These are phyloP conservation scores for Podospora sp. DNA, from an alignment of 495 filamentous ascomycete species.

Conservation along the genomic window DNA sequence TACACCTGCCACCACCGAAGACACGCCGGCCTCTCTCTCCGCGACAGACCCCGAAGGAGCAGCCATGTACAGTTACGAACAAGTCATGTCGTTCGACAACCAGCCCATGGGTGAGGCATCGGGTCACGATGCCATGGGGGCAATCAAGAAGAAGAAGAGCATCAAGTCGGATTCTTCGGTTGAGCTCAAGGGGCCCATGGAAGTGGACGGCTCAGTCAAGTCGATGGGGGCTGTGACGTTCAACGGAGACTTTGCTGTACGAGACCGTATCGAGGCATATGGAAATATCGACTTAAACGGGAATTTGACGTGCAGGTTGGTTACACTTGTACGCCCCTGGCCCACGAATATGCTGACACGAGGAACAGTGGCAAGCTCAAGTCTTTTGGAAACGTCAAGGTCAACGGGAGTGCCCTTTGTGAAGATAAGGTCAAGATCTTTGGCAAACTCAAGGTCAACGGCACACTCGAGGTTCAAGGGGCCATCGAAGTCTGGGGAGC, in stretches of 20 bases:
- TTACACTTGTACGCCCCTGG: neutral
- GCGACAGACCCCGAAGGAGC: slow-evolving; percentile 6
- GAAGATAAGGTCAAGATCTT: slow-evolving; percentile 45
- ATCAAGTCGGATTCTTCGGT: slow-evolving; percentile 39
- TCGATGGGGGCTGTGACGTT: slow-evolving; percentile 38
- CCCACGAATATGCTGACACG: slow-evolving; percentile 8
- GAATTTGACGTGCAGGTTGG: slow-evolving; percentile 34
- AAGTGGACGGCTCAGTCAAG: slow-evolving; percentile 44
- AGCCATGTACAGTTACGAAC: slow-evolving; percentile 41
- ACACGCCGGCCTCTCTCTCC: slow-evolving; percentile 10
- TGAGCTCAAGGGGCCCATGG: slow-evolving; percentile 39
- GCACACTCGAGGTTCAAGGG: slow-evolving; percentile 37
- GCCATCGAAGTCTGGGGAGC: slow-evolving; percentile 44
- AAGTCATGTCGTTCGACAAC: slow-evolving; percentile 40
- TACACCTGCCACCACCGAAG: neutral
- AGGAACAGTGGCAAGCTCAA: slow-evolving; percentile 36
- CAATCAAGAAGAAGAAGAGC: slow-evolving; percentile 33
- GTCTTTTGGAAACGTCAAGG: slow-evolving; percentile 39
- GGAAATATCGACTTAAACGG: slow-evolving; percentile 39
- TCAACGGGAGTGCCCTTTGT: slow-evolving; percentile 30
- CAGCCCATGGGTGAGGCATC: slow-evolving; percentile 18
- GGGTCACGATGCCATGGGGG: slow-evolving; percentile 1
- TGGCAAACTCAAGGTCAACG: slow-evolving; percentile 44
- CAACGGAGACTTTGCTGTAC: slow-evolving; percentile 37
- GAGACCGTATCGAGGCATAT: slow-evolving; percentile 44